Base-by-base conservation (phyloP, 1,284 basidiomycete species). In the Athelia psychrophila region DNA sequence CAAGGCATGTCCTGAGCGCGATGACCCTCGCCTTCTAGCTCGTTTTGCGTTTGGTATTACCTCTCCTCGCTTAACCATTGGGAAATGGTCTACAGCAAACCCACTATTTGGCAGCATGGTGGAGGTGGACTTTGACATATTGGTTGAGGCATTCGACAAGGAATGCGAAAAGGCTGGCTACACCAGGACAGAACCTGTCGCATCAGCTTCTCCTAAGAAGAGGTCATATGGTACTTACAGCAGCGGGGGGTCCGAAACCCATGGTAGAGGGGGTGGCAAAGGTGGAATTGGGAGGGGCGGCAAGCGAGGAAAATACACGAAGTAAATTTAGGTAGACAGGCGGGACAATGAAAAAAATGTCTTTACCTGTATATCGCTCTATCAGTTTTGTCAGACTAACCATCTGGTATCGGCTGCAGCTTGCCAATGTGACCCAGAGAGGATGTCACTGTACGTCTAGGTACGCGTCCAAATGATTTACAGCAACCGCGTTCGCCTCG, bases 1-100 rank as follows among this genome's bases (percentile, higher is more conserved):
- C 20, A 54, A 56, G 20, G 71, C 69, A 12, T 79, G 76, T 54
- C 70, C 66, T 32, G 76, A 74, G 47, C 74, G 78, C 32, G 77
- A 80, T 56, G 78, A 80, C 54, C 73, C 76, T 15, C 75, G 76
- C 10, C 64, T 77, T 27, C 64, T 79, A 13, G 75, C 77, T 4
- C 73, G 77, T 15, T 72, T 79, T 66, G 77, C 77, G 1, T 78
- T 79, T 51, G 77, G 77, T 2, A 70, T 79, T 52, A 71, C 72
- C 0, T 76, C 74, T 4, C 77, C 77, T 2, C 68, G 77, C 1
- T 61, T 79, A 33, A 75, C 75, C 3, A 64, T 63, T 15, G 58
- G 66, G 44, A 76, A 73, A 54, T 71, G 73, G 64, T 71, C 69
- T 13, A 67, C 64, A 0, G 58, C 56, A n/a, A 71, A 75, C 51